phyloP scores from a whole-genome alignment of 176 grass and related monocot genomes.

The Pontederia crassipes region DNA sequence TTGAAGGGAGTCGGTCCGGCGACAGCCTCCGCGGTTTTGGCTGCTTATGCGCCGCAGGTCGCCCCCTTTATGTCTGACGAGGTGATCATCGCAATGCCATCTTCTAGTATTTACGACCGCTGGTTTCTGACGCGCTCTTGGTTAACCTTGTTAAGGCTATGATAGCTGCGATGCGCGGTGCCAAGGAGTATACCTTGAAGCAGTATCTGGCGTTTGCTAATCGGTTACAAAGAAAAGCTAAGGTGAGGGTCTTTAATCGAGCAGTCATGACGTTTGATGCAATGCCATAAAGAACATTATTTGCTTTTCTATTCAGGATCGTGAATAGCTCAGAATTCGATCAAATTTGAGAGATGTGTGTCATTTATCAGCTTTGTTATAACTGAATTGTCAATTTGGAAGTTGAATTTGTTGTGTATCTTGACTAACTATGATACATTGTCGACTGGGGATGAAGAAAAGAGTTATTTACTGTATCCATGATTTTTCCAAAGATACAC shows the following conservation, averaged over 20 bases:
- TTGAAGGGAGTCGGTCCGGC: conserved; percentile 72
- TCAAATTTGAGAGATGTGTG: too few species aligned
- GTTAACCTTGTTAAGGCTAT: conserved; percentile 35
- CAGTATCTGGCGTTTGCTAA: conserved; percentile 71
- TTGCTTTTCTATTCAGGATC: not conserved
- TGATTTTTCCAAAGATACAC: too few species aligned
- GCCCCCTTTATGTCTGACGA: conserved; percentile 86
- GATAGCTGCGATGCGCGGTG: conserved; percentile 59
- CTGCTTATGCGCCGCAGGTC: conserved; percentile 53
- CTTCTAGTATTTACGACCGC: not conserved
- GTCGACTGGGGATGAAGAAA: too few species aligned
- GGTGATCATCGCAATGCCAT: conserved; percentile 21
- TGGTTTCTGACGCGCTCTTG: not conserved
- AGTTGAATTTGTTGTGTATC: too few species aligned
- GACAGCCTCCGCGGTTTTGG: conserved; percentile 72
- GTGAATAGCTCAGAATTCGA: too few species aligned
- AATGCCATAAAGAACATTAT: conserved; percentile 7
- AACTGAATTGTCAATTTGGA: too few species aligned
- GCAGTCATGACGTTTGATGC: conserved; percentile 9
- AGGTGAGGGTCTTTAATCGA: conserved; percentile 29
- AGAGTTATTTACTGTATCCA: too few species aligned
- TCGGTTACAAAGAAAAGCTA: conserved; percentile 63
- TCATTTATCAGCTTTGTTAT: too few species aligned
- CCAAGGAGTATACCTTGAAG: conserved; percentile 87
- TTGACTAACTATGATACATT: too few species aligned